Evolutionary conservation across 2,329 filamentous ascomycete species (phyloP).

Genomic region (Trichoderma sp.): DNA sequence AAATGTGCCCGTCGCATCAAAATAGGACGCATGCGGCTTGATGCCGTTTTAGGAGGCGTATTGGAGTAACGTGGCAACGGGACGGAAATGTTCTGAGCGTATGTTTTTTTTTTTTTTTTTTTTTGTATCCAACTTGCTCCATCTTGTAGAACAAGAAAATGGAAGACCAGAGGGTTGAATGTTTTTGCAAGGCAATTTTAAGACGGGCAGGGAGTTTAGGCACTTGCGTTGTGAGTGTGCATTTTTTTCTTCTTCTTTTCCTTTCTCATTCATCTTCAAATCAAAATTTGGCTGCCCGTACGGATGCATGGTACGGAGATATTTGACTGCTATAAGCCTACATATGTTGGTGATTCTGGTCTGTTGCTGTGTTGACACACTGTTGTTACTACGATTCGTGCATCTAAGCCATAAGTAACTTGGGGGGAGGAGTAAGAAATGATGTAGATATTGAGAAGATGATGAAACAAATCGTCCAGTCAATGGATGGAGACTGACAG

Average conservation of each 20-base stretch:
- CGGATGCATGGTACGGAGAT: neutral
- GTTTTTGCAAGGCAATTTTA: neutral
- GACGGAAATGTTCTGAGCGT: conserved; percentile 1
- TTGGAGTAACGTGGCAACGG: conserved; percentile 27
- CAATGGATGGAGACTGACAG: neutral
- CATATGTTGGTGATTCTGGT: neutral
- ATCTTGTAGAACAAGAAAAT: conserved; percentile 4
- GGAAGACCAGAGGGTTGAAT: neutral
- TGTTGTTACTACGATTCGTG: no score
- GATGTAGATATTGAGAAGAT: neutral
- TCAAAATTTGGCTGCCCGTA: neutral
- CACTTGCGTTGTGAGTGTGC: neutral
- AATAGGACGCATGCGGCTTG: conserved; percentile 9
- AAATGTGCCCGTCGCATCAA: conserved; percentile 1
- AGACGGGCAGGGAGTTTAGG: neutral
- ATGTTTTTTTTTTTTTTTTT: neutral
- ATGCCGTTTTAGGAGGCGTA: conserved; percentile 21
- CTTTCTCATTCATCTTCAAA: neutral
- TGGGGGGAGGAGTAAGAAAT: neutral
- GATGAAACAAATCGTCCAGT: neutral
- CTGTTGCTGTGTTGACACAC: neutral
- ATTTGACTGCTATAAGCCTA: neutral
- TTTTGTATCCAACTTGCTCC: conserved; percentile 24
- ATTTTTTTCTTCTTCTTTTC: neutral
- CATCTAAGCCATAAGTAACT: no score